Conservation (phyloP, 352 stramenopile species). For the Phytopythium vexans region DNA sequence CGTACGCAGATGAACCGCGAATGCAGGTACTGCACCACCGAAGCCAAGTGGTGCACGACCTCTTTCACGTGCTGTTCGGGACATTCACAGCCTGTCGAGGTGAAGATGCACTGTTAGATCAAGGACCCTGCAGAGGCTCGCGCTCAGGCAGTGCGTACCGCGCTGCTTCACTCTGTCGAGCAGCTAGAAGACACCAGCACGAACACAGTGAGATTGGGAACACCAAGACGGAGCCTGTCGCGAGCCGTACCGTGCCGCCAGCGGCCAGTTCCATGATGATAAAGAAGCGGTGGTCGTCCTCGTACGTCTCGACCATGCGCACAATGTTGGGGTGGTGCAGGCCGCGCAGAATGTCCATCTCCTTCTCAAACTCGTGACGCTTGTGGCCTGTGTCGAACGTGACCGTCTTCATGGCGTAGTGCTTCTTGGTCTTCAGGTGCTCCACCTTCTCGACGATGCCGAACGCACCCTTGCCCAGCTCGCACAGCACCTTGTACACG, state of each 20-base stretch:
- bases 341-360: conserved; percentile 73
- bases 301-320: conserved; percentile 75
- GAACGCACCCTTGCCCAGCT: conserved; percentile 70
- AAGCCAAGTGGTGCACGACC: conserved; percentile 59
- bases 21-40: conserved; percentile 78
- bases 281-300: conserved; percentile 74
- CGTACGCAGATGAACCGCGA: conserved; percentile 77
- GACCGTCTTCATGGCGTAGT: conserved; percentile 80
- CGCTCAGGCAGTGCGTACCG: conserved; percentile 2
- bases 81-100: conserved; percentile 28
- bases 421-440: conserved; percentile 58
- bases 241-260: conserved; percentile 45
- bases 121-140: background rate
- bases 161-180: conserved; percentile 58
- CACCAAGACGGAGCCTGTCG: background rate
- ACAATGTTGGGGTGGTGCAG: conserved; percentile 83
- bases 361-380: conserved; percentile 66
- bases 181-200: conserved; percentile 20
- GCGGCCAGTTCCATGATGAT: conserved; percentile 86
- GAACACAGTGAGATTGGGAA: background rate
- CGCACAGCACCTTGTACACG: conserved; percentile 44
- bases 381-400: conserved; percentile 60
- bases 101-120: background rate
- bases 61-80: conserved; percentile 55
- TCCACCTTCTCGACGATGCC: conserved; percentile 75